Percentiles rank a stretch among this genome's conserved stretches.
Evolutionary conservation across 495 filamentous ascomycete genomes (phyloP).

Genomic region (Podospora pseudoanserina): DNA sequence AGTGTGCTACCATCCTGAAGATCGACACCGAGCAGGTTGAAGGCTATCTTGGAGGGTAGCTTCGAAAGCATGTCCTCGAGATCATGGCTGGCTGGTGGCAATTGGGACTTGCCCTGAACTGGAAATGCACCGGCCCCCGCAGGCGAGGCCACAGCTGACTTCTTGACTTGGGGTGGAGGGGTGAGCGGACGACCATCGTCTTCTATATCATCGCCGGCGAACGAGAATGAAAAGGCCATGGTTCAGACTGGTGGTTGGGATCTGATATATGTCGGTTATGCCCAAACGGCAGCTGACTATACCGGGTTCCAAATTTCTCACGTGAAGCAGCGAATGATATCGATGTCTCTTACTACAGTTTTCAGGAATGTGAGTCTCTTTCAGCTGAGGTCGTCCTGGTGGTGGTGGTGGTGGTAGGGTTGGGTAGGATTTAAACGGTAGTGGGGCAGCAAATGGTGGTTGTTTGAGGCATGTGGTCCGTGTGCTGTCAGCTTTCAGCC

Average conservation of each 20-base stretch:
- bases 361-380: not conserved
- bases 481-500: not conserved
- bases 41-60: conserved; percentile 77
- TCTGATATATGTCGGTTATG: not conserved
- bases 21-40: conserved; percentile 57
- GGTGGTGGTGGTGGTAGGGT: not conserved
- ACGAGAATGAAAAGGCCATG: conserved; percentile 68
- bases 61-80: conserved; percentile 56
- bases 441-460: not conserved
- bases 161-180: conserved; percentile 16
- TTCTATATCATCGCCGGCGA: conserved; percentile 82
- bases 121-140: conserved; percentile 45
- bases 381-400: not conserved
- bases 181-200: conserved; percentile 47
- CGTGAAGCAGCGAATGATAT: not conserved
- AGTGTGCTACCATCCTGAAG: conserved; percentile 44
- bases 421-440: conserved; percentile 1
- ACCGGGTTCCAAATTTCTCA: not conserved
- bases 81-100: conserved; percentile 44
- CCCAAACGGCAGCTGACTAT: not conserved
- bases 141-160: conserved; percentile 19
- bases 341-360: not conserved
- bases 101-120: conserved; percentile 45
- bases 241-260: not conserved
- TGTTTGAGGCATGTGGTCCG: not conserved